Percentiles rank a stretch among this genome's conserved stretches.
Conservation (phyloP, 352 stramenopile species). For the Pythium chondricola region DNA sequence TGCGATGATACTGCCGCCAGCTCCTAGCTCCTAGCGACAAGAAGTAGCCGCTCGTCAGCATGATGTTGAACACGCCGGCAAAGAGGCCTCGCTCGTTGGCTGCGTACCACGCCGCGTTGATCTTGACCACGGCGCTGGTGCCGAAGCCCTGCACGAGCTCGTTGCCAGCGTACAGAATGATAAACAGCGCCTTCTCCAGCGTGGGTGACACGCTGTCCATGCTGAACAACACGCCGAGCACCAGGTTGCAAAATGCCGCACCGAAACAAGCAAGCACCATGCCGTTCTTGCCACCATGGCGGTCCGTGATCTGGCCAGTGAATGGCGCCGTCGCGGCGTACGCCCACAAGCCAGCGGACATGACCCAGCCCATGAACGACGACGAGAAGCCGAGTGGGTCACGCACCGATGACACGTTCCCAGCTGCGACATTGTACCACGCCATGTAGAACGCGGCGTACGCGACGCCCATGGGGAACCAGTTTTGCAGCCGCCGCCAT, state of each 20-base stretch:
- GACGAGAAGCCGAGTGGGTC: constrained; percentile 51
- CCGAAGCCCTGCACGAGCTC: constrained; percentile 69
- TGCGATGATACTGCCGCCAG: constrained; percentile 54
- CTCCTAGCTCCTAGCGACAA: constrained; percentile 57
- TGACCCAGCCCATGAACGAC: constrained; percentile 68
- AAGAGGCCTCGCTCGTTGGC: constrained; percentile 62
- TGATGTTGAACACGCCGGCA: constrained; percentile 71
- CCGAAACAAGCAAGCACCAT: constrained; percentile 68
- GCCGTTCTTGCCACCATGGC: constrained; percentile 58
- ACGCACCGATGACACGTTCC: constrained; percentile 55
- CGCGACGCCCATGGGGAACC: constrained; percentile 68
- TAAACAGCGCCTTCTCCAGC: constrained; percentile 37
- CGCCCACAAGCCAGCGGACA: constrained; percentile 64
- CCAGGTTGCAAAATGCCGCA: constrained; percentile 54
- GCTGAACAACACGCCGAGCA: constrained; percentile 49
- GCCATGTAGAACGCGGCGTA: constrained; percentile 81
- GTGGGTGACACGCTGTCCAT: constrained; percentile 21
- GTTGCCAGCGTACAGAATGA: constrained; percentile 59
- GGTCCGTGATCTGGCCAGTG: constrained; percentile 65
- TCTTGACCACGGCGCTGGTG: constrained; percentile 82
- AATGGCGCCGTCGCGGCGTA: constrained; percentile 67
- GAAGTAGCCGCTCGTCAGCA: constrained; percentile 73
- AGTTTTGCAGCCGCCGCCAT: constrained; percentile 67
- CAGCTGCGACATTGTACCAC: constrained; percentile 62
- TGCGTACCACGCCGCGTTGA: constrained; percentile 70